Conservation (phyloP, 148 eudicot genomes). For the Cornus controversa region DNA sequence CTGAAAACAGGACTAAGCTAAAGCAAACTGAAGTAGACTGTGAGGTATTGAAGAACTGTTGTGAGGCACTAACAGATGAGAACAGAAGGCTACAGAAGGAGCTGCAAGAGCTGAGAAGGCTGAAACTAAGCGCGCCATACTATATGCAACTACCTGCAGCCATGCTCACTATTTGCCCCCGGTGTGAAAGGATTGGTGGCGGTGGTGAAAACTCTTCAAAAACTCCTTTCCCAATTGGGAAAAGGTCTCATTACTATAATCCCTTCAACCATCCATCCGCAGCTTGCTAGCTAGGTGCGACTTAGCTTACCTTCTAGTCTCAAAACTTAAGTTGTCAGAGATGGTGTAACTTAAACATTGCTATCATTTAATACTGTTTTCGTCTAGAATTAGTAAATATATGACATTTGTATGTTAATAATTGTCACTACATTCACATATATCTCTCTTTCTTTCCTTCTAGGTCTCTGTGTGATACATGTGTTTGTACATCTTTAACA, state of each 20-base stretch:
- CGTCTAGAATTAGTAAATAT: too few species aligned
- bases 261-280: constrained; percentile 22
- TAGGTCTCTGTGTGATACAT: too few species aligned
- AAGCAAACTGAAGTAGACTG: constrained; percentile 50
- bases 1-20: constrained; percentile 35
- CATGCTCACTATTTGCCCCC: constrained; percentile 41
- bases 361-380: too few species aligned
- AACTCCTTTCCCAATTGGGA: neutral
- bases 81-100: constrained; percentile 39
- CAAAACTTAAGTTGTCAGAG: too few species aligned
- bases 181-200: constrained; percentile 26
- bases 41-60: constrained; percentile 34
- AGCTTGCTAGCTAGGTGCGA: constrained; percentile 9
- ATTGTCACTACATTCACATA: too few species aligned
- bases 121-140: constrained; percentile 1
- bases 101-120: constrained; percentile 31
- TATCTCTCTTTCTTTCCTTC: too few species aligned
- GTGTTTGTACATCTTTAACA: too few species aligned
- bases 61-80: constrained; percentile 33
- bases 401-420: too few species aligned
- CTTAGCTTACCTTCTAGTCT: too few species aligned
- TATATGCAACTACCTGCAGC: constrained; percentile 35
- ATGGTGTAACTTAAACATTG: too few species aligned
- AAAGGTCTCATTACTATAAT: constrained; percentile 13
- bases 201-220: constrained; percentile 6